Conservation (phyloP, 176 grass and related monocot genomes). For the Luzula sylvatica region DNA sequence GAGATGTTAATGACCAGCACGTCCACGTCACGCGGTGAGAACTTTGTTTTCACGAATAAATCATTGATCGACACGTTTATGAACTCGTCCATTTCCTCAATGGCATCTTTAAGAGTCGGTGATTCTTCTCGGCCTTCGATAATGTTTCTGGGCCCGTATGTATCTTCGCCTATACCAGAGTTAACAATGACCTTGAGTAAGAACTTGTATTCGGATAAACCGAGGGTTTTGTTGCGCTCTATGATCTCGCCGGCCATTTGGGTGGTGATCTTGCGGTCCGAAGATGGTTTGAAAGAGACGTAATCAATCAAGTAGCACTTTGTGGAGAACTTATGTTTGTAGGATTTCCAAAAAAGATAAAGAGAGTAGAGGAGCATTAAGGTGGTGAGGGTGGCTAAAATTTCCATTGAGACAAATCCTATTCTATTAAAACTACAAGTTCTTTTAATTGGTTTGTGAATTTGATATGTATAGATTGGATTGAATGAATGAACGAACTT, state of each 20-base stretch:
- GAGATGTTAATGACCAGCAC: conserved; percentile 59
- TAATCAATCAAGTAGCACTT: conserved; percentile 72
- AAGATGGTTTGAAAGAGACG: conserved; percentile 64
- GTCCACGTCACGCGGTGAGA: conserved; percentile 33
- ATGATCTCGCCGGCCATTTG: conserved; percentile 43
- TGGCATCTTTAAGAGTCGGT: conserved; percentile 44
- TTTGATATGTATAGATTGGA: no score
- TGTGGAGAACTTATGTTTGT: conserved; percentile 6
- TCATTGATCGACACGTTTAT: conserved; percentile 31
- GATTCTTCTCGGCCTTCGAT: conserved; percentile 52
- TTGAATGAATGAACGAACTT: no score
- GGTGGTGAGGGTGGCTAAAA: conserved; percentile 18
- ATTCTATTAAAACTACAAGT: no score
- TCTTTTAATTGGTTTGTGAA: no score
- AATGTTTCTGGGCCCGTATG: conserved; percentile 62
- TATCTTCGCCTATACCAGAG: conserved; percentile 83
- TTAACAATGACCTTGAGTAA: conserved; percentile 77
- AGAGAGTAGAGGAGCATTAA: conserved; percentile 29
- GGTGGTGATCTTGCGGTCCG: conserved; percentile 46
- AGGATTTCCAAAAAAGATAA: conserved; percentile 25
- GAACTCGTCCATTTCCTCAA: conserved; percentile 67
- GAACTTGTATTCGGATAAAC: conserved; percentile 65
- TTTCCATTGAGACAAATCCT: conserved; percentile 27
- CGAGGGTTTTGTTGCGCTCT: conserved; percentile 54
- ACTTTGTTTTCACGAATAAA: conserved; percentile 24